Conservation (phyloP, 345 rosid genomes). For the Eucalyptus urophylla region DNA sequence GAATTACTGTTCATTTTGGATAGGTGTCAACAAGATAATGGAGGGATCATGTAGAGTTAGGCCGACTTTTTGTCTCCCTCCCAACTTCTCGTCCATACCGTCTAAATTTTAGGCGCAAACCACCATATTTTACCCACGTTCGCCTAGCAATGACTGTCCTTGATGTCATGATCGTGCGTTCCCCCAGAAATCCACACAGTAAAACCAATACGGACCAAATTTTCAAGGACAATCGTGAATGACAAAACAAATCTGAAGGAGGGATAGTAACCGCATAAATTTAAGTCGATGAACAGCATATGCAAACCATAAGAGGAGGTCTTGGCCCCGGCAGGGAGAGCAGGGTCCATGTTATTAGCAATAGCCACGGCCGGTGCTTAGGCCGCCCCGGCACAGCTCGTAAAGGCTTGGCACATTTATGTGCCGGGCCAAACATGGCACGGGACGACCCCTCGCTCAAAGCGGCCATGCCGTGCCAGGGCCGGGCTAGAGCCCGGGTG, state of each 20-base stretch:
- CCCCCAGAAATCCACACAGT: not conserved
- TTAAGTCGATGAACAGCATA: not conserved
- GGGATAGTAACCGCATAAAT: not conserved
- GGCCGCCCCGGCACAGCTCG: not conserved
- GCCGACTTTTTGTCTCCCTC: not conserved
- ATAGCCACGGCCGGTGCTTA: not conserved
- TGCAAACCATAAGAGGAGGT: not conserved
- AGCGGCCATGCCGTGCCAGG: not conserved
- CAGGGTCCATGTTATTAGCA: not conserved
- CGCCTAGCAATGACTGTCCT: not conserved
- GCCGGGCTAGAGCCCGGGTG: not conserved
- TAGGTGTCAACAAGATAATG: not conserved
- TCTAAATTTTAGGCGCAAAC: not conserved
- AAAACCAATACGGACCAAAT: not conserved
- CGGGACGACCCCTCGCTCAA: not conserved
- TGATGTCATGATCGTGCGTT: not conserved
- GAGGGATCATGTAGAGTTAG: not conserved
- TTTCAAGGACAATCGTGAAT: not conserved
- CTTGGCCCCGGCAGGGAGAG: not conserved
- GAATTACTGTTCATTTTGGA: not conserved
- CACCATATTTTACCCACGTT: not conserved
- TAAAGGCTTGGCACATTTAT: not conserved
- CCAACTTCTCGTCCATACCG: not conserved
- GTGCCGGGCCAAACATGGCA: not conserved
- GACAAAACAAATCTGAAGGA: not conserved